Evolutionary conservation across 495 filamentous ascomycete genomes (phyloP), one percentile per base, ranked within the genome.

Genomic region (Podospora didyma): DNA sequence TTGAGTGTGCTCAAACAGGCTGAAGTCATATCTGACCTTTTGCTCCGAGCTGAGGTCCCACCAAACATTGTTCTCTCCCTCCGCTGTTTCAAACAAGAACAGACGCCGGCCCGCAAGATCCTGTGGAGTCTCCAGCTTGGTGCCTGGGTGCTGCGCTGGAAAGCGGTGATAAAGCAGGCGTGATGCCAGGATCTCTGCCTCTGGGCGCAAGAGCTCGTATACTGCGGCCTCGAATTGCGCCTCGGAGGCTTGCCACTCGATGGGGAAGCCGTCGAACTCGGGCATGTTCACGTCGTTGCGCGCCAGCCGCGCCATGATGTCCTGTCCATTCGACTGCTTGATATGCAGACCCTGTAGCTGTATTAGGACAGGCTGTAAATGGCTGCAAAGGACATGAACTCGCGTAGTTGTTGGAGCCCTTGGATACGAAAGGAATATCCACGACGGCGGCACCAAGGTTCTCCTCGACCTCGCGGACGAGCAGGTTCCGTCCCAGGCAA

Each of bases 241-340:
- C 39, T 65, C 47, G 42, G 24, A 21, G 49, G 62, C 48, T 51
- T 67, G 60, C 19, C 52, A 17, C 9, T 60, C 34, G 53, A 65
- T 55, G 51, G 62, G 46, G 42, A 65, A 58, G 56, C 59, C 54
- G 49, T 69, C 54, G 58, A 51, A 69, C 24, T 63, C 34, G 51
- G 61, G 66, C 69, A 66, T 68, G 34, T 73, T 73, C 59, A 71
- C 51, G 53, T 69, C 66, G 53, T 35, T 57, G 31, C 63, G 66
- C 41, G 65, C 54, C 23, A 72, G 49, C 56, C 64, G 66, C 31
- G 60, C 68, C 22, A 72, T 34, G 35, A 72, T 57, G 35, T 69
- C 66, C 14, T 39, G 53, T 51, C 64, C 7, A 60, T 64, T 65
- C n/a, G 63, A 64, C 16, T 65, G 46, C 48, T 63, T 64, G 42